Conservation (phyloP, 2,329 filamentous ascomycete genomes). For the Aspergillus tamarii region DNA sequence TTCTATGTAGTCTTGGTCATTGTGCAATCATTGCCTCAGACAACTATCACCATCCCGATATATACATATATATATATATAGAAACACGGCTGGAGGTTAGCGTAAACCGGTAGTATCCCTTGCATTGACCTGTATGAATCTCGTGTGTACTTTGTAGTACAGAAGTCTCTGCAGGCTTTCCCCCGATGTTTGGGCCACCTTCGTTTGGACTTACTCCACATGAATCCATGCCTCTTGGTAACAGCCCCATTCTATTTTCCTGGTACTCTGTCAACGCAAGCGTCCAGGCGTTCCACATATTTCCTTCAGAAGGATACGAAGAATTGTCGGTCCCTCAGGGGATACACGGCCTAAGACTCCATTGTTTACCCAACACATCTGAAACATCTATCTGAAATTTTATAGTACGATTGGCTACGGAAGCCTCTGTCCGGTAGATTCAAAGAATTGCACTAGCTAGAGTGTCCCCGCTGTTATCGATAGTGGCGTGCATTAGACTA, state of each 20-base stretch:
- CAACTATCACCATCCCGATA: neutral
- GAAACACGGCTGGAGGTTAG: neutral
- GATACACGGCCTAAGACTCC: neutral
- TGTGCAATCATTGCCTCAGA: constrained; percentile 6
- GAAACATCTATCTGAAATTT: neutral
- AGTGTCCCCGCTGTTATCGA: neutral
- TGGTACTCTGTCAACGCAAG: too few relatives aligned
- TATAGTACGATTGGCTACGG: neutral
- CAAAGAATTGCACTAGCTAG: neutral
- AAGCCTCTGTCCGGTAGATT: neutral
- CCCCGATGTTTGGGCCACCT: constrained; percentile 1
- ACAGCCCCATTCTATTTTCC: neutral
- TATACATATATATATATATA: constrained; percentile 9
- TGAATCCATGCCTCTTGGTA: neutral
- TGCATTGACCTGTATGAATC: neutral
- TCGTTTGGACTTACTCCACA: neutral
- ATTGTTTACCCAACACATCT: neutral
- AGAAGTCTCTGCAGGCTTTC: constrained; percentile 3
- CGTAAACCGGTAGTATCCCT: neutral
- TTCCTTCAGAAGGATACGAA: neutral
- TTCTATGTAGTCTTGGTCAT: neutral
- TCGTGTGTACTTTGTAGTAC: neutral
- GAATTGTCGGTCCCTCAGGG: neutral
- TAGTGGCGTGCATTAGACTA: constrained; percentile 4
- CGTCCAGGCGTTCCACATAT: neutral